phyloP scores from a whole-genome alignment of 1,284 basidiomycete species.

The Tremellales sp. region DNA sequence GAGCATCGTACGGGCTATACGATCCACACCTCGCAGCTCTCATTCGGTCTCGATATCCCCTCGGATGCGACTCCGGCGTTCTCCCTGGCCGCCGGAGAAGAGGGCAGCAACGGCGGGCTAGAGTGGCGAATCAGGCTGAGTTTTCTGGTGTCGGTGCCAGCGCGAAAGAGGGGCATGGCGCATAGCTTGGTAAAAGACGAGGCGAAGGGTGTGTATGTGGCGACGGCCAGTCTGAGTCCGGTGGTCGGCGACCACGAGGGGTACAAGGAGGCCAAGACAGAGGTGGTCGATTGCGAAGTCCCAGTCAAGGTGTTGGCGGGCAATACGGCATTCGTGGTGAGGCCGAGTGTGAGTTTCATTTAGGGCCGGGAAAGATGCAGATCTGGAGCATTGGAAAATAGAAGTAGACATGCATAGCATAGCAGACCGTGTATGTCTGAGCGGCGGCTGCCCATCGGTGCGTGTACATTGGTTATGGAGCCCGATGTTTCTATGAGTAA shows the following conservation, averaged over 20 bases:
- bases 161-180: conserved; percentile 29
- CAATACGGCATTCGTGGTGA: conserved; percentile 69
- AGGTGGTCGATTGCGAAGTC: conserved; percentile 86
- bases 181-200: background rate
- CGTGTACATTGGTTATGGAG: too few species aligned
- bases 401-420: background rate
- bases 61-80: conserved; percentile 83
- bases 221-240: background rate
- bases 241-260: conserved; percentile 4
- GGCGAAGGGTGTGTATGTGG: conserved; percentile 2
- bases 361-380: background rate
- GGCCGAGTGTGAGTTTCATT: conserved; percentile 30
- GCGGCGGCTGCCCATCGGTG: too few species aligned
- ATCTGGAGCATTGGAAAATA: background rate
- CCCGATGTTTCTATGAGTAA: too few species aligned
- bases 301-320: conserved; percentile 83
- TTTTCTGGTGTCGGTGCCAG: conserved; percentile 67
- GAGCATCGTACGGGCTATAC: conserved; percentile 75
- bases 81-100: conserved; percentile 51
- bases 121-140: conserved; percentile 80
- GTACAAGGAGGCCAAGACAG: conserved; percentile 57
- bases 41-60: conserved; percentile 84
- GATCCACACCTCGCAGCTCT: conserved; percentile 64
- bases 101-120: conserved; percentile 59
- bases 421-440: too few species aligned